Conservation (phyloP, 2,329 filamentous ascomycete genomes). For the Myriosclerotinia curreyana region DNA sequence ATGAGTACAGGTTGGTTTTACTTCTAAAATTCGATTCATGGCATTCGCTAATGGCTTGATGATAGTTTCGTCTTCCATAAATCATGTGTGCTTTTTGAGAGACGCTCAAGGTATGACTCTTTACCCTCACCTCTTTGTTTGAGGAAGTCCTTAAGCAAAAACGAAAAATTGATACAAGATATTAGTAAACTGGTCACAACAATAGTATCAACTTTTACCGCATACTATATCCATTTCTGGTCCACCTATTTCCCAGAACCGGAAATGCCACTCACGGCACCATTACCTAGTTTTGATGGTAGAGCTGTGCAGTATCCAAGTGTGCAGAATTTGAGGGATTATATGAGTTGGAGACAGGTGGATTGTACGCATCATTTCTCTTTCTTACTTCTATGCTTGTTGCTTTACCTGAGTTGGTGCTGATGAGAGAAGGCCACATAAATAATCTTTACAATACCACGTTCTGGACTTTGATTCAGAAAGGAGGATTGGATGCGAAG, state of each 20-base stretch:
- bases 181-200: slow-evolving; percentile 84
- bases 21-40: neutral
- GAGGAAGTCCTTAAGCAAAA: neutral
- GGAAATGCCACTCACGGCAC: slow-evolving; percentile 64
- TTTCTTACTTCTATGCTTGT: slow-evolving; percentile 20
- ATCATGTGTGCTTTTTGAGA: slow-evolving; percentile 76
- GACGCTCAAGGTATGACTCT: slow-evolving; percentile 65
- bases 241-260: slow-evolving; percentile 68
- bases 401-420: neutral
- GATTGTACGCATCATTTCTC: slow-evolving; percentile 63
- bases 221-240: slow-evolving; percentile 86
- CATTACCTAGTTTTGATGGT: slow-evolving; percentile 88
- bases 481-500: slow-evolving; percentile 69
- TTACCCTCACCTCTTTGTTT: neutral
- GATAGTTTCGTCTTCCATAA: slow-evolving; percentile 85
- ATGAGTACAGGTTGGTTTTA: slow-evolving; percentile 72
- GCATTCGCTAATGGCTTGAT: slow-evolving; percentile 24
- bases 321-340: slow-evolving; percentile 79
- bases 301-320: slow-evolving; percentile 87
- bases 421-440: slow-evolving; percentile 67
- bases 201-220: slow-evolving; percentile 88
- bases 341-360: slow-evolving; percentile 94
- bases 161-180: neutral
- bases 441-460: slow-evolving; percentile 99
- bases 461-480: slow-evolving; percentile 84